Evolutionary conservation across 2,329 filamentous ascomycete genomes (phyloP).

Genomic region (Penicillium sp.): DNA sequence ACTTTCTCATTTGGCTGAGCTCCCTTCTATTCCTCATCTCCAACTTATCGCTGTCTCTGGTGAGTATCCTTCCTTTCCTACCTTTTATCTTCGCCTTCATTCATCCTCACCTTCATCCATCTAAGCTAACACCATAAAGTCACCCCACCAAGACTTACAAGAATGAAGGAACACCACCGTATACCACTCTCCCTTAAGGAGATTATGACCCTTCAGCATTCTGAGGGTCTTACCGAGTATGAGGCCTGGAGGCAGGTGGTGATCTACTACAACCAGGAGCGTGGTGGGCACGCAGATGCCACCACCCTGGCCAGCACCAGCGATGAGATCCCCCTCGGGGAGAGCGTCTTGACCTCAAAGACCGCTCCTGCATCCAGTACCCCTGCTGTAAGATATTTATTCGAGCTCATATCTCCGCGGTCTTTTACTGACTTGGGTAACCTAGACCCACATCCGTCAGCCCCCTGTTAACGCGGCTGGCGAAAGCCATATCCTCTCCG

Average conservation of each 20-base stretch:
- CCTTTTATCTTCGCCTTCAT: background rate
- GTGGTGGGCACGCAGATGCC: background rate
- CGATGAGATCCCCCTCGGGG: background rate
- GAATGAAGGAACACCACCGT: background rate
- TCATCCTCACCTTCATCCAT: background rate
- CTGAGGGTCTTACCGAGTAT: background rate
- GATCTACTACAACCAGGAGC: background rate
- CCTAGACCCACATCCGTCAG: background rate
- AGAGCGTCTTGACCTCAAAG: background rate
- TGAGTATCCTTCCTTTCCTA: background rate
- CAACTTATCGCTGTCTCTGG: background rate
- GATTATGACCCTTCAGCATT: background rate
- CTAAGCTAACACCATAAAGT: background rate
- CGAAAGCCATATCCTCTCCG: background rate
- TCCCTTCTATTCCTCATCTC: no score
- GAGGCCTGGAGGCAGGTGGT: background rate
- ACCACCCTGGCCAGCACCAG: background rate
- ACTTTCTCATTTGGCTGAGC: background rate
- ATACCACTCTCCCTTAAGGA: background rate
- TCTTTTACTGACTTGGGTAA: background rate
- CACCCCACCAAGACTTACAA: background rate
- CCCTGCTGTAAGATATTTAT: background rate
- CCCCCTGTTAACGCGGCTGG: background rate
- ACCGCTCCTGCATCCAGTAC: background rate
- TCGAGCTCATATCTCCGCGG: background rate